phyloP scores from a whole-genome alignment of 495 filamentous ascomycete genomes.

The Aspergillus hancockii region DNA sequence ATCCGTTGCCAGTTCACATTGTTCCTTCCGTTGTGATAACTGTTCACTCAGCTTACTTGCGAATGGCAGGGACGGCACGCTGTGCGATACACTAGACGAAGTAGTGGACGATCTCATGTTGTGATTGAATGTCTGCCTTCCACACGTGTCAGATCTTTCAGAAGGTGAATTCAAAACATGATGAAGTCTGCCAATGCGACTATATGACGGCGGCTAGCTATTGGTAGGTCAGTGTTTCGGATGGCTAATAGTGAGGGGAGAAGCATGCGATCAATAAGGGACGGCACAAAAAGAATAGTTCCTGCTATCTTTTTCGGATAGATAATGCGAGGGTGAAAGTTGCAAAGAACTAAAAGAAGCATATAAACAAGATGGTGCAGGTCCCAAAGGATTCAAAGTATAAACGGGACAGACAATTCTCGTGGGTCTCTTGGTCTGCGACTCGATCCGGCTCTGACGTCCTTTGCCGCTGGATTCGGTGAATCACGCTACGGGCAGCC shows the following conservation, averaged over 20 bases:
- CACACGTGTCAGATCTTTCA: slow-evolving; percentile 11
- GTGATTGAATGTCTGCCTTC: slow-evolving; percentile 5
- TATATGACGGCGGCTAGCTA: background rate
- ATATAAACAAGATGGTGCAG: background rate
- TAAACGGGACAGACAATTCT: slow-evolving; percentile 3
- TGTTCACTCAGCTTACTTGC: slow-evolving; percentile 48
- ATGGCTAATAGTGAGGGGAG: background rate
- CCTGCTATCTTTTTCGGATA: background rate
- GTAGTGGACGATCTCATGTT: slow-evolving; percentile 25
- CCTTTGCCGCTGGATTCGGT: slow-evolving; percentile 1
- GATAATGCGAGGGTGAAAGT: no score
- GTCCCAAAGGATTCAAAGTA: background rate
- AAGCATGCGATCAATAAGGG: background rate
- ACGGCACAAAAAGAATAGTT: background rate
- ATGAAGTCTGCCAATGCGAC: background rate
- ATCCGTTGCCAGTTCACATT: slow-evolving; percentile 17
- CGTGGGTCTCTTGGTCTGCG: background rate
- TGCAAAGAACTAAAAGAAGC: background rate
- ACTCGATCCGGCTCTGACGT: slow-evolving; percentile 1
- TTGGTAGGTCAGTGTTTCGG: background rate
- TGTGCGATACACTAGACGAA: slow-evolving; percentile 26
- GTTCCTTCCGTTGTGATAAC: slow-evolving; percentile 31
- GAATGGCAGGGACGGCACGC: slow-evolving; percentile 26
- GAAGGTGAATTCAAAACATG: background rate
- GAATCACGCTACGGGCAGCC: slow-evolving; percentile 3